Percentiles rank a stretch among this genome's conserved stretches.
Conservation (phyloP, 768 basidiomycete genomes). For the Lactarius pseudohatsudake region DNA sequence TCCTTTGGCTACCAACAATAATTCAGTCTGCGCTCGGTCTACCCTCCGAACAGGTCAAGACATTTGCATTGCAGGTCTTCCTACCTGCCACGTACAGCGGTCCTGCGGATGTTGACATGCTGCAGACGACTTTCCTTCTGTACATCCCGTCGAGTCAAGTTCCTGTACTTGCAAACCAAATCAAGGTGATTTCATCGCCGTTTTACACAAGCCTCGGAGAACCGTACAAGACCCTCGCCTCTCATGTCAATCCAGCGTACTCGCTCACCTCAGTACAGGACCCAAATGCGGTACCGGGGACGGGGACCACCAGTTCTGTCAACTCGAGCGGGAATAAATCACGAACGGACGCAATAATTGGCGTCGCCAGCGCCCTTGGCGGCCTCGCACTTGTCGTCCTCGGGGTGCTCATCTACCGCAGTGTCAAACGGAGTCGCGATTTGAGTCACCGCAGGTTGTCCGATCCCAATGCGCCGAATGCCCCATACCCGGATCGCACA, state of each 20-base stretch:
- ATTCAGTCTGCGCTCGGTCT: slow-evolving; percentile 48
- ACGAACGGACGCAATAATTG: slow-evolving; percentile 85
- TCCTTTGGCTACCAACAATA: slow-evolving; percentile 63
- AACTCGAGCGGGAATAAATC: slow-evolving; percentile 41
- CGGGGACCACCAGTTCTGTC: slow-evolving; percentile 17
- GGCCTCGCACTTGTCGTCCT: slow-evolving; percentile 73
- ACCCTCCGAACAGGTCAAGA: slow-evolving; percentile 40
- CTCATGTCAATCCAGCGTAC: slow-evolving; percentile 69
- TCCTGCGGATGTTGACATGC: slow-evolving; percentile 44
- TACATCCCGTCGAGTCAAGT: slow-evolving; percentile 63
- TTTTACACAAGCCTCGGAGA: slow-evolving; percentile 59
- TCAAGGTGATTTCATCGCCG: slow-evolving; percentile 56
- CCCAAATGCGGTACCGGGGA: slow-evolving; percentile 34
- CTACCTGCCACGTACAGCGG: slow-evolving; percentile 57
- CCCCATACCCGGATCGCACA: slow-evolving; percentile 47
- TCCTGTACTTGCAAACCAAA: slow-evolving; percentile 58
- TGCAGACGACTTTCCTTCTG: slow-evolving; percentile 71
- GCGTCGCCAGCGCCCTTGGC: slow-evolving; percentile 82
- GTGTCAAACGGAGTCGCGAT: slow-evolving; percentile 64
- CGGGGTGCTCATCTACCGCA: slow-evolving; percentile 67
- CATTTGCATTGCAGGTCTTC: slow-evolving; percentile 67
- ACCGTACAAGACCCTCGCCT: slow-evolving; percentile 56
- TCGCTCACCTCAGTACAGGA: slow-evolving; percentile 48
- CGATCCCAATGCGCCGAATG: slow-evolving; percentile 46
- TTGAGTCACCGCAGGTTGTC: slow-evolving; percentile 71